These are phyloP conservation scores for Fonsecaea nubica DNA, from an alignment of 2,329 filamentous ascomycete species.

Conservation along the genomic window DNA sequence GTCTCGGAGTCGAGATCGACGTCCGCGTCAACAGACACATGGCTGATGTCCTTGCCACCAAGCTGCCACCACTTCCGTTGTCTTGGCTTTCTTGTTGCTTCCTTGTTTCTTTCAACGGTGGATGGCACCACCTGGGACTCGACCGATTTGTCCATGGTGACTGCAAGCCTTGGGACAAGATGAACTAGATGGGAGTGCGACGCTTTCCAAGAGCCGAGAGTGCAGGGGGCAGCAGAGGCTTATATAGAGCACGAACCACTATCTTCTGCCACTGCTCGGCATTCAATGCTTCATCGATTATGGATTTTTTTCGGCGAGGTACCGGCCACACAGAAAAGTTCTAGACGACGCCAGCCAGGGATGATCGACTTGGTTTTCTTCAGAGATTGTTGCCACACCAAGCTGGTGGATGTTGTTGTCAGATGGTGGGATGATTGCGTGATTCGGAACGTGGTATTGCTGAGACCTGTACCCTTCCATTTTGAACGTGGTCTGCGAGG, in stretches of 20 bases:
- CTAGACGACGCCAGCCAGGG: not conserved
- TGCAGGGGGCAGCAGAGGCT: not conserved
- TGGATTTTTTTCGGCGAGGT: not conserved
- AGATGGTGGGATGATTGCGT: constrained; percentile 18
- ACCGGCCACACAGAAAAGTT: constrained; percentile 1
- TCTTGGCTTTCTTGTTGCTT: constrained; percentile 5
- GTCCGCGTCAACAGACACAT: constrained; percentile 34
- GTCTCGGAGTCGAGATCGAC: constrained; percentile 24
- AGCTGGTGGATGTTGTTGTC: constrained; percentile 5
- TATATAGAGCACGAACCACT: constrained; percentile 13
- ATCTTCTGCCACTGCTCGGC: constrained; percentile 10
- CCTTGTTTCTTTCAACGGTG: constrained; percentile 10
- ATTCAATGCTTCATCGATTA: not conserved
- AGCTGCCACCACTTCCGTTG: constrained; percentile 32
- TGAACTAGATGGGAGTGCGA: not conserved
- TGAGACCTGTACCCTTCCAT: constrained; percentile 1
- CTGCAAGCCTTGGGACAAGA: not conserved
- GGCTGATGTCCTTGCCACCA: constrained; percentile 32
- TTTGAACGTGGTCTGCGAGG: constrained; percentile 6
- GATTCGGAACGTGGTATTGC: constrained; percentile 7
- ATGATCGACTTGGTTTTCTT: not conserved
- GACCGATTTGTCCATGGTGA: constrained; percentile 14
- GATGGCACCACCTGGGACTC: constrained; percentile 7
- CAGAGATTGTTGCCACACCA: constrained; percentile 11
- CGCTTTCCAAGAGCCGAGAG: constrained; percentile 3